These are phyloP conservation scores for Sporothrix inflata DNA, from an alignment of 2,329 filamentous ascomycete genomes.

Conservation along the genomic window DNA sequence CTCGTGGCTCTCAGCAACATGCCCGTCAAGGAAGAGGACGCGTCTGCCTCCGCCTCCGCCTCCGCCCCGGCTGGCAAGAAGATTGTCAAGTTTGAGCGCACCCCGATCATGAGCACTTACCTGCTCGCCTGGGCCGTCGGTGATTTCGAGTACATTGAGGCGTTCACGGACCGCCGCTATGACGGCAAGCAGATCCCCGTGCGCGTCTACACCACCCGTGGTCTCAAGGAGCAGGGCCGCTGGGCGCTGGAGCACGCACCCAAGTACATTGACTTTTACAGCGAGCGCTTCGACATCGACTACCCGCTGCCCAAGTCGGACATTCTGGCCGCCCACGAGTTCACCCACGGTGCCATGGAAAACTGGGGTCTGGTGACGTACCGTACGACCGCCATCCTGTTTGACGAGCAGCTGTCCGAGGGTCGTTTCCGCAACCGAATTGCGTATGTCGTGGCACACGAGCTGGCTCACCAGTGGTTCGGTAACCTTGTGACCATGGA, in stretches of 20 bases:
- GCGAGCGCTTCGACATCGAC: slow-evolving; percentile 89
- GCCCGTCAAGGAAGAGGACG: slow-evolving; percentile 73
- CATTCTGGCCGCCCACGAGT: slow-evolving; percentile 88
- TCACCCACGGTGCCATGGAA: slow-evolving; percentile 87
- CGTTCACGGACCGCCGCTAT: slow-evolving; percentile 85
- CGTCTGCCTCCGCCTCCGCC: slow-evolving; percentile 45
- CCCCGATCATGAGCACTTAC: slow-evolving; percentile 90
- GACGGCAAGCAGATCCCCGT: slow-evolving; percentile 82
- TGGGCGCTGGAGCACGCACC: slow-evolving; percentile 91
- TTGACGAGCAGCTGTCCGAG: slow-evolving; percentile 89
- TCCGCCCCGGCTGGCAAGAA: slow-evolving; percentile 59
- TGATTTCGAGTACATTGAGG: slow-evolving; percentile 96
- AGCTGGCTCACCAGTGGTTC: slow-evolving; percentile 98
- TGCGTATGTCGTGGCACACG: slow-evolving; percentile 97
- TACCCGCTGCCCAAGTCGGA: slow-evolving; percentile 93
- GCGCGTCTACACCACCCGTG: slow-evolving; percentile 91
- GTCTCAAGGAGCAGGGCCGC: slow-evolving; percentile 88
- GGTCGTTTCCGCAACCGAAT: slow-evolving; percentile 89
- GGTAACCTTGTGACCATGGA: slow-evolving; percentile 98
- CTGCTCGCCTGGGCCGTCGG: slow-evolving; percentile 92
- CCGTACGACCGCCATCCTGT: slow-evolving; percentile 92
- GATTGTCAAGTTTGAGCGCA: slow-evolving; percentile 76
- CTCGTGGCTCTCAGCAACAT: slow-evolving; percentile 93
- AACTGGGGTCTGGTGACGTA: slow-evolving; percentile 98
- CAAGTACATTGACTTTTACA: slow-evolving; percentile 95